These are phyloP conservation scores for Clavulina sp. DNA, from an alignment of 768 basidiomycete species.

Conservation along the genomic window DNA sequence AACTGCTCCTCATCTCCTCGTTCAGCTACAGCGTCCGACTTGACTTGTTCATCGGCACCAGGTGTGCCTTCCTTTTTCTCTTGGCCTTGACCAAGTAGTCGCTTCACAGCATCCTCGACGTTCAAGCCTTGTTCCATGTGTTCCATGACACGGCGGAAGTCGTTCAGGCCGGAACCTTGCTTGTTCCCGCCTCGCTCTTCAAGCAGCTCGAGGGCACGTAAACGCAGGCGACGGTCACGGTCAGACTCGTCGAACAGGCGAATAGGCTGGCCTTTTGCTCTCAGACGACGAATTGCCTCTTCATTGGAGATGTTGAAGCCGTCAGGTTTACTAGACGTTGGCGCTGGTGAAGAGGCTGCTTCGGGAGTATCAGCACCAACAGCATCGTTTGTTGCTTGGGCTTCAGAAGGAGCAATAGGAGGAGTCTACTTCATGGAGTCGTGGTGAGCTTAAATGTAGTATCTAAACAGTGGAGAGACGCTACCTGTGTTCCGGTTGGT, in stretches of 20 bases:
- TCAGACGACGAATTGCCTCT: slow-evolving; percentile 76
- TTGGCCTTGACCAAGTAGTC: slow-evolving; percentile 21
- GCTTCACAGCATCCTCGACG: slow-evolving; percentile 72
- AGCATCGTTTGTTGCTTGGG: too few species aligned
- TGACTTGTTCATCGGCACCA: slow-evolving; percentile 27
- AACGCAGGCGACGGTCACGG: slow-evolving; percentile 74
- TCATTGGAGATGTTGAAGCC: slow-evolving; percentile 83
- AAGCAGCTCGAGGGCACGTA: slow-evolving; percentile 87
- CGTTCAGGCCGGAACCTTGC: slow-evolving; percentile 72
- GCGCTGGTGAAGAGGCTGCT: neutral
- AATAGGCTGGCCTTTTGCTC: slow-evolving; percentile 85
- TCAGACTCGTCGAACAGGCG: slow-evolving; percentile 90
- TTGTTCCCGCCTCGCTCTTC: slow-evolving; percentile 75
- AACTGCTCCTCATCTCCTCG: slow-evolving; percentile 32
- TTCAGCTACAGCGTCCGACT: slow-evolving; percentile 28
- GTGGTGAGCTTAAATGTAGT: neutral
- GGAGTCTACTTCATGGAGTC: neutral
- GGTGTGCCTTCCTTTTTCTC: slow-evolving; percentile 9
- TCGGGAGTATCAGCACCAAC: neutral
- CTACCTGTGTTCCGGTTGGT: slow-evolving; percentile 18
- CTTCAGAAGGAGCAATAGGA: neutral
- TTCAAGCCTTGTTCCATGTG: slow-evolving; percentile 38
- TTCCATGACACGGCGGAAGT: slow-evolving; percentile 45
- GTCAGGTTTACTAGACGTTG: slow-evolving; percentile 16
- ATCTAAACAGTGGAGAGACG: neutral